Conservation (phyloP, 139 green algal genomes). For the Chlamydomonas eustigma region DNA sequence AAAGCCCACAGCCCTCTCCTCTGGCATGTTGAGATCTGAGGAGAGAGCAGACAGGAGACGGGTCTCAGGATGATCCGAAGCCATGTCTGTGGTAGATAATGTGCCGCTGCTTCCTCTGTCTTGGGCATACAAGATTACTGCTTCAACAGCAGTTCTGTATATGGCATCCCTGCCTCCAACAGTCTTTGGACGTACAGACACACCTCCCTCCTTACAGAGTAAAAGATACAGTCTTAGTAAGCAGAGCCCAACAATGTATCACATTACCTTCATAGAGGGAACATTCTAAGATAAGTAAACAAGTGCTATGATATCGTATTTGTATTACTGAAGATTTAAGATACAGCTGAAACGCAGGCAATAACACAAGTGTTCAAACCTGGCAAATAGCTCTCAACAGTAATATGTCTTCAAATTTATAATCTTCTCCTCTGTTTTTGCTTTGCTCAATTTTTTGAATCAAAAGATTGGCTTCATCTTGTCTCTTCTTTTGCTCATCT, state of each 20-base stretch:
- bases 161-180: constrained; percentile 42
- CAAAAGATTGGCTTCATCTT: constrained; percentile 27
- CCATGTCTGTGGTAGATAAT: background rate
- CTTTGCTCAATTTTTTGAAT: constrained; percentile 31
- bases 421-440: constrained; percentile 35
- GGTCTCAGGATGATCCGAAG: background rate
- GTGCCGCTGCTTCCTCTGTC: background rate
- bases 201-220: constrained; percentile 21
- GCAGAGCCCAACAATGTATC: background rate
- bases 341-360: background rate
- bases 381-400: constrained; percentile 33
- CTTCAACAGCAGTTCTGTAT: constrained; percentile 42
- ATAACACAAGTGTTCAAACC: constrained; percentile 13
- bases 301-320: background rate
- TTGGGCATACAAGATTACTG: constrained; percentile 22
- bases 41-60: constrained; percentile 33
- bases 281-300: too few species aligned
- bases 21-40: constrained; percentile 29
- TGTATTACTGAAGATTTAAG: background rate
- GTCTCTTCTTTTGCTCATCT: background rate
- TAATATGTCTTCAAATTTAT: constrained; percentile 35
- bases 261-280: background rate
- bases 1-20: constrained; percentile 29
- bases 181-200: constrained; percentile 32
- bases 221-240: background rate